Base-by-base conservation (phyloP, 2,329 filamentous ascomycete species). In the Ascosphaera apis region DNA sequence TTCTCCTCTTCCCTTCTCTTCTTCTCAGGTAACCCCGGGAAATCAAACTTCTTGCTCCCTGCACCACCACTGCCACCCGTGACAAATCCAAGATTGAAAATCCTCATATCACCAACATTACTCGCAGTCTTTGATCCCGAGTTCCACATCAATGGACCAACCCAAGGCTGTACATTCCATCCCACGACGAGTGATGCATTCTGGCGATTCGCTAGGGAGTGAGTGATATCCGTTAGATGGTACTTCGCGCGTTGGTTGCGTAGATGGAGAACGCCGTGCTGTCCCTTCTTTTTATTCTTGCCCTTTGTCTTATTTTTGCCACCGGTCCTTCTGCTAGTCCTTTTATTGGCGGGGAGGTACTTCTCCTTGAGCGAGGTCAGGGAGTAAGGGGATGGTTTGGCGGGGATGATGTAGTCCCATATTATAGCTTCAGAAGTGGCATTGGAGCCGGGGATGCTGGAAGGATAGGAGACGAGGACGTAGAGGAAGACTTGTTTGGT, bases 401-500 rank as follows among this genome's bases (percentile, higher is more conserved):
- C 73, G 32, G 81, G 79, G 58, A 98, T 84, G 60, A 98, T 95
- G 44, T 66, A 68, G 59, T 98, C 43, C 41, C 31, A 43, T 43
- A 35, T 49, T 49, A 35, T 51, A 39, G 31, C 44, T 42, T 47
- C 44, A 31, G 46, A 60, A 25, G 60, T 62, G 35, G 53, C 42
- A 8, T 61, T 58, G 19, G 49, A 44, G 11, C 46, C 43, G 34
- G 55, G 54, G 34, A 57, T 56, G 27, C 62, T 60, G 27, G 64
- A 46, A 3, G 50, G 62, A 52, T 76, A 77, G 38, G 65, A 75
- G 37, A 86, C 86, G 37, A 82, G 86, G 40, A 98, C 74, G 62
- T 92, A 98, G 54, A 93, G 74, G 60, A 95, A 98, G 49, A 98
- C 62, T 60, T 95, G 81, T 58, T 98, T 98, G 15, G 91, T 98